Evolutionary conservation across 2,329 filamentous ascomycete species (phyloP), one percentile per base, ranked within the genome.

Genomic region (Arachnomyces sp.): DNA sequence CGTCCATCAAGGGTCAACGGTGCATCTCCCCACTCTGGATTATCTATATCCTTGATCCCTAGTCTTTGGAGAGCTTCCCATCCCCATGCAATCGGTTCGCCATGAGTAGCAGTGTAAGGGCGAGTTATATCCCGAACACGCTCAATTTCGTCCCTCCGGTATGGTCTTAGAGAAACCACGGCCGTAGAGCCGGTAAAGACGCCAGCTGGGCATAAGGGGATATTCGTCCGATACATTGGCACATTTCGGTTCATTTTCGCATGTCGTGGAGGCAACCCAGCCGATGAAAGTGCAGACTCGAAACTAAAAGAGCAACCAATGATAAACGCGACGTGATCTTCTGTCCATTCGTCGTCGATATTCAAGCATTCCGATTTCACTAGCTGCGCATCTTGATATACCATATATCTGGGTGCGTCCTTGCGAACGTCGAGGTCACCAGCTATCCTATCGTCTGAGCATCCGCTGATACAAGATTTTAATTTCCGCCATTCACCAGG

Each of bases 301-400:
- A 82, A 82, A 48, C 70, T 76, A 63, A 73, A 82, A 1, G 71
- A 77, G 53, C 78, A 82, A 7, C 77, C 79, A 45, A 82, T 73
- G 33, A 82, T 55, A 51, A 79, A 82, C 0, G 68, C 78, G 16
- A 78, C 71, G 48, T 82, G 75, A 46, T 79, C 69, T 3, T 63
- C 53, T 0, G 67, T 70, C 79, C 78, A 82, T 31, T 75, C 56
- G 2, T 58, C 50, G 1, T 57, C 49, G 12, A 82, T 62, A 50
- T 77, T 65, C 2, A 50, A 36, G 25, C 60, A 58, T 12, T 63
- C 60, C 0, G 57, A 53, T 14, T 61, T 61, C 4, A 58, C 48
- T 2, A 72, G 58, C 33, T 59, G 57, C 2, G 68, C 68, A 42
- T 74, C 57, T n/a, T 61, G 47, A 55, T 81, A 82, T 9, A 82